Percentiles rank a stretch among this genome's conserved stretches.
These are phyloP conservation scores for Fusarium metavorans DNA, from an alignment of 2,329 filamentous ascomycete species.

Conservation along the genomic window DNA sequence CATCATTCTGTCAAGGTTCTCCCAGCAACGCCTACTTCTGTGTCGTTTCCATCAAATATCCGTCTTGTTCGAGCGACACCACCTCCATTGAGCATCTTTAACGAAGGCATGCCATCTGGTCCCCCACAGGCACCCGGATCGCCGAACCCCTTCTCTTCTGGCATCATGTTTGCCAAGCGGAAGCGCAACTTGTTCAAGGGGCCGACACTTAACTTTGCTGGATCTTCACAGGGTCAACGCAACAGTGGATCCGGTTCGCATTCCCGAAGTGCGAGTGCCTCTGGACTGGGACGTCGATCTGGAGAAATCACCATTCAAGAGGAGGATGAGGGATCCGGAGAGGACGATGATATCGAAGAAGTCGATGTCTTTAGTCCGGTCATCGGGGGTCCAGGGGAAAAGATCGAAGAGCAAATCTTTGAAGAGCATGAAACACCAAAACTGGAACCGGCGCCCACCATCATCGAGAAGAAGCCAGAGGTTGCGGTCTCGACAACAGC, in stretches of 20 bases:
- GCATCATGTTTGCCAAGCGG: slow-evolving; percentile 82
- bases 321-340: slow-evolving; percentile 67
- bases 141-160: slow-evolving; percentile 69
- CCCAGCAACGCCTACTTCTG: slow-evolving; percentile 83
- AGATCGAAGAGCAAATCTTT: slow-evolving; percentile 60
- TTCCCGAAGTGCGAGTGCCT: slow-evolving; percentile 72
- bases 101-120: slow-evolving; percentile 67
- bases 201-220: slow-evolving; percentile 72
- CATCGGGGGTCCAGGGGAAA: slow-evolving; percentile 57
- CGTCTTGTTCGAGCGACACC: slow-evolving; percentile 77
- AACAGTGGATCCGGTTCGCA: slow-evolving; percentile 56
- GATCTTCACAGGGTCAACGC: slow-evolving; percentile 48
- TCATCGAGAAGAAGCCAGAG: slow-evolving; percentile 27
- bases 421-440: slow-evolving; percentile 52
- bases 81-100: slow-evolving; percentile 65
- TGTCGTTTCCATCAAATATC: slow-evolving; percentile 85
- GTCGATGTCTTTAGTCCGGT: slow-evolving; percentile 70
- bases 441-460: slow-evolving; percentile 28
- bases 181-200: slow-evolving; percentile 88
- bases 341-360: slow-evolving; percentile 65
- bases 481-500: slow-evolving; percentile 2
- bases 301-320: slow-evolving; percentile 81
- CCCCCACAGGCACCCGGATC: slow-evolving; percentile 59
- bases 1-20: slow-evolving; percentile 96
- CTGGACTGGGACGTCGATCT: slow-evolving; percentile 73